Evolutionary conservation across 805 yeast genomes (phyloP), one percentile per base, ranked within the genome.

Genomic region (Blastobotrys terrestris): DNA sequence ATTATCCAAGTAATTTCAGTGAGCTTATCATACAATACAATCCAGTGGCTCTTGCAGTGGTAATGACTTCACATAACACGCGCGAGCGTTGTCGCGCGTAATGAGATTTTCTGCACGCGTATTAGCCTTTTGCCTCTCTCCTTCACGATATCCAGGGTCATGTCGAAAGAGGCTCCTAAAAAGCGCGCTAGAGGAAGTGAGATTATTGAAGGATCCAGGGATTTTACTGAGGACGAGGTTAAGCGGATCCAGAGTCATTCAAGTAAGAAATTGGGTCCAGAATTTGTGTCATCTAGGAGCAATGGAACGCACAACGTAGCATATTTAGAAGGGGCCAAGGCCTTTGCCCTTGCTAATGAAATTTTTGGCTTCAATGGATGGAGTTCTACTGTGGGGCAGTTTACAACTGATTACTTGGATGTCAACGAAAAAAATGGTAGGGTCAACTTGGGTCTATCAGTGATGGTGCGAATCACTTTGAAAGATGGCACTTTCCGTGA

Each of bases 401-500:
- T 77, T 44, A 78, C 77, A 41, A 81, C 82, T 21, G 92, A 85
- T 64, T 83, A 58, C 49, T 53, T 51, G 21, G 69, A 67, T 49
- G 72, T 72, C 19, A 40, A 35, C 13, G 58, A 53, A 2, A 46
- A 50, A 18, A 45, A 46, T 3, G 59, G 59, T 3, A 50, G 58
- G 16, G 46, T 59, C 44, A 48, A 51, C 11, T 47, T 62, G 14
- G 63, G 64, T 3, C 49, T 64, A 47, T 53, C 62, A 2, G 74
- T 75, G 1, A 64, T 65, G 6, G 86, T 90, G 2, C 72, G 92
- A 21, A 80, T 91, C 1, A 80, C 85, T 0, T 72, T 91, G 41
- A 79, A 78, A 60, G 95, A 87, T 64, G 97, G 97, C 0, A 82
- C 96, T 0, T 85, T 73, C 62, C 89, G 84, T 52, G 94, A 85